A percentile compares a stretch with the other conserved stretches of the same genome.
These are phyloP conservation scores for Mycosphaerella sp. DNA, from an alignment of 2,329 filamentous ascomycete genomes.

Conservation along the genomic window DNA sequence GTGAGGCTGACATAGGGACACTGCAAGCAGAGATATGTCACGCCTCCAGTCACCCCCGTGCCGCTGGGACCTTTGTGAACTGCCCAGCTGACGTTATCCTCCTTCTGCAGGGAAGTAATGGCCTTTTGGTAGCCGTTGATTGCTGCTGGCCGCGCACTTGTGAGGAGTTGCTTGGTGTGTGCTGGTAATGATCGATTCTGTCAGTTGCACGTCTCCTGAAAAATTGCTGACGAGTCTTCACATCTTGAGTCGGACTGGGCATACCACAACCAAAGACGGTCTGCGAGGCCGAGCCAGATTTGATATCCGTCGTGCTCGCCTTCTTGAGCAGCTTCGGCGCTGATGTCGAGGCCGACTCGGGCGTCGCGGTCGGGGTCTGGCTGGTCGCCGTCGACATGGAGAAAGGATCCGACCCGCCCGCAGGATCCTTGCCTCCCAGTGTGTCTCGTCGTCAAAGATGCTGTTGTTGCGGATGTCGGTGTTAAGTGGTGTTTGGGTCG, in stretches of 20 bases:
- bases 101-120: conserved; percentile 63
- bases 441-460: too few species aligned
- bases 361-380: conserved; percentile 34
- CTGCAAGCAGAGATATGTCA: conserved; percentile 61
- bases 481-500: too few species aligned
- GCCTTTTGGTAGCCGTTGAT: conserved; percentile 67
- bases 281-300: conserved; percentile 36
- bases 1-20: conserved; percentile 64
- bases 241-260: background rate
- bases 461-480: too few species aligned
- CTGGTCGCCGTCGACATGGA: conserved; percentile 28
- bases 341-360: conserved; percentile 34
- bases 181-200: conserved; percentile 43
- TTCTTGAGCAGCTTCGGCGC: conserved; percentile 39
- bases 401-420: too few species aligned
- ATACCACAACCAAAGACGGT: conserved; percentile 21
- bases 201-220: background rate
- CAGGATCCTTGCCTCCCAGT: too few species aligned
- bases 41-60: conserved; percentile 21
- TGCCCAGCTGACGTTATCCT: conserved; percentile 61
- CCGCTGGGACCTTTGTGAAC: conserved; percentile 49
- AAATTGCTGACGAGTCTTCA: conserved; percentile 28
- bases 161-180: conserved; percentile 64
- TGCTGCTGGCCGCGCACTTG: conserved; percentile 61
- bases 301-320: conserved; percentile 28